phyloP scores from a whole-genome alignment of 768 basidiomycete species.

The Mycena capillaripes region DNA sequence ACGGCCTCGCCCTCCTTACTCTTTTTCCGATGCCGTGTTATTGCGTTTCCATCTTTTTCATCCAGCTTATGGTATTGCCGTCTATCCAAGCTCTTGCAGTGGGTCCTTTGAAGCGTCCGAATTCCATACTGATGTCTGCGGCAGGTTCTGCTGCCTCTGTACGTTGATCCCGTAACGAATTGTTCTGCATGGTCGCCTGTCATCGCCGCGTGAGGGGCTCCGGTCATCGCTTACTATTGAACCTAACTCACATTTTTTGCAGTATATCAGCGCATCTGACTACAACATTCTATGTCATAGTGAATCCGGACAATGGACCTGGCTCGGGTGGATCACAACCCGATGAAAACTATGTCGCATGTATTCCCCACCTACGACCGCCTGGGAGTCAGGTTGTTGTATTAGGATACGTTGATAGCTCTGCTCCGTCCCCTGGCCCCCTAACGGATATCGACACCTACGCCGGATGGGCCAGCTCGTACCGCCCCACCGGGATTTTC shows the following conservation, averaged over 20 bases:
- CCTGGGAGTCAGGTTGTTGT: conserved; percentile 6
- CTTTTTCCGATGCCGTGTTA: no score
- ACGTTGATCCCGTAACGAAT: conserved; percentile 12
- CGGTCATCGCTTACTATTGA: not conserved
- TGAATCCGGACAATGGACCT: no score
- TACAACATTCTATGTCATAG: conserved; percentile 16
- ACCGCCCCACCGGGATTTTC: conserved; percentile 26
- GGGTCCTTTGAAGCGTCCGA: no score
- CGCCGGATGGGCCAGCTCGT: conserved; percentile 19
- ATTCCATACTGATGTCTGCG: no score
- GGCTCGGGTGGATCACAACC: conserved; percentile 8
- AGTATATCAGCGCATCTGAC: conserved; percentile 26
- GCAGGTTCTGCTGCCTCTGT: conserved; percentile 27
- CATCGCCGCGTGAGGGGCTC: conserved; percentile 2
- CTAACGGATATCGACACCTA: conserved; percentile 25
- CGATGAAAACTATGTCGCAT: not conserved
- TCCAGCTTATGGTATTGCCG: no score
- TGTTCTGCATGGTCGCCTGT: conserved; percentile 27
- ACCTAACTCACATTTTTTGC: not conserved
- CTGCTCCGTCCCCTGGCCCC: not conserved
- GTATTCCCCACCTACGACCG: not conserved
- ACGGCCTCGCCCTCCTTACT: no score
- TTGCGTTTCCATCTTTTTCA: no score
- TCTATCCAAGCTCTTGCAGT: no score
- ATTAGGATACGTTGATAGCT: conserved; percentile 17